Conservation (phyloP, 768 basidiomycete genomes). For the button mushroom (Agaricus bisporus) region DNA sequence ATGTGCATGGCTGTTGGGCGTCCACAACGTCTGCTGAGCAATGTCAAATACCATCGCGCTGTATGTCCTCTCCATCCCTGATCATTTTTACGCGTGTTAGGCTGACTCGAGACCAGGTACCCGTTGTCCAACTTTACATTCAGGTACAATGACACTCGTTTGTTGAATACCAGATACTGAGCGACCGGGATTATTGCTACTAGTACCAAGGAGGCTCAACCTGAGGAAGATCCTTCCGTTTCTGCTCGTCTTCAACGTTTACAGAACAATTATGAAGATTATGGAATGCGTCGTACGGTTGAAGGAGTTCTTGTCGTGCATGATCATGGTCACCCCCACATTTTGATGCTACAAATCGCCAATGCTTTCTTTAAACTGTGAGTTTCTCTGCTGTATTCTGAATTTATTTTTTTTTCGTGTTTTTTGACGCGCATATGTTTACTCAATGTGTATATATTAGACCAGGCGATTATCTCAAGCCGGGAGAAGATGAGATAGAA, state of each 20-base stretch:
- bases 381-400: constrained; percentile 21
- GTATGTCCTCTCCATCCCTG: constrained; percentile 21
- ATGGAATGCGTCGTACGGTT: constrained; percentile 93
- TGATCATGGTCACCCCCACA: constrained; percentile 96
- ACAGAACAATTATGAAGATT: constrained; percentile 95
- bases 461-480: constrained; percentile 98
- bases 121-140: constrained; percentile 91
- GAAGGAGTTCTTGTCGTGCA: constrained; percentile 88
- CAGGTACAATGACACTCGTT: constrained; percentile 39
- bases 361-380: constrained; percentile 99
- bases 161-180: not conserved
- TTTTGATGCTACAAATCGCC: constrained; percentile 97
- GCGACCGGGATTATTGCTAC: constrained; percentile 6
- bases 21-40: constrained; percentile 8
- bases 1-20: too few species aligned
- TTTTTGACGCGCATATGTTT: not conserved
- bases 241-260: constrained; percentile 90
- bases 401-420: constrained; percentile 2
- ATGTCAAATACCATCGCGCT: constrained; percentile 52
- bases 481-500: constrained; percentile 88
- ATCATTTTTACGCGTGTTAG: not conserved
- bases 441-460: constrained; percentile 29
- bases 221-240: constrained; percentile 96
- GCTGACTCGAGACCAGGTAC: constrained; percentile 40
- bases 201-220: constrained; percentile 94